Evolutionary conservation across 1,139 yeast genomes (phyloP), one percentile per base, ranked within the genome.

Genomic region (Trichomonascaceae sp.): DNA sequence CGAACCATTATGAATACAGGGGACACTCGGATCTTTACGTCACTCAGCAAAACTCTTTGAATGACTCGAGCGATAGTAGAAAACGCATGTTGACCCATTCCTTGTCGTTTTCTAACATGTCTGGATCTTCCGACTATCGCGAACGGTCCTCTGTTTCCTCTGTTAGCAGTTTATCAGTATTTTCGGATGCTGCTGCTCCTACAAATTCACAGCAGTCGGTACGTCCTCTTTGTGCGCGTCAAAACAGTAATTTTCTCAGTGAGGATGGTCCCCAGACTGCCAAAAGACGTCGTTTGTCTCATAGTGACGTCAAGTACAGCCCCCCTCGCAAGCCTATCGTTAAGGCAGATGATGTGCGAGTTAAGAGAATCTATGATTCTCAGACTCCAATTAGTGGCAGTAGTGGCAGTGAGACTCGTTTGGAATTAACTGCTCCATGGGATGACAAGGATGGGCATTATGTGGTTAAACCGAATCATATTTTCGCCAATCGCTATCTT

Each of bases 401-500:
- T 3, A 44, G 54, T 10, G 49, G 44, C 45, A 24, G 41, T 13
- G 41, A 36, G 8, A 2, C 17, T 13, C 15, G 41, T 5, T 8
- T 36, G 41, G 41, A 36, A n/a, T 36, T 36, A 15, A 39, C 27
- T 36, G 19, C 48, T 19, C 44, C 50, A 18, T 57, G 59, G 55
- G 76, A 73, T 57, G 75, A 71, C 48, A 62, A 67, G 19, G 75
- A 72, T 47, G 77, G 77, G 30, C 76, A 74, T 57, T 74, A 69
- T 56, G 57, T 67, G 18, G 68, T 71, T 32, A 59, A 63, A 24
- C 62, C 66, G 10, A 67, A 73, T 49, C 61, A 72, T 22, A 60
- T 59, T 20, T 70, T 74, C 53, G 70, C 73, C 17, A 70, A 79
- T 46, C 78, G 84, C 54, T 74, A 89, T 53, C 63, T 63, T 30